phyloP scores from a whole-genome alignment of 2,329 filamentous ascomycete species.

The Podosphaera aphanis region DNA sequence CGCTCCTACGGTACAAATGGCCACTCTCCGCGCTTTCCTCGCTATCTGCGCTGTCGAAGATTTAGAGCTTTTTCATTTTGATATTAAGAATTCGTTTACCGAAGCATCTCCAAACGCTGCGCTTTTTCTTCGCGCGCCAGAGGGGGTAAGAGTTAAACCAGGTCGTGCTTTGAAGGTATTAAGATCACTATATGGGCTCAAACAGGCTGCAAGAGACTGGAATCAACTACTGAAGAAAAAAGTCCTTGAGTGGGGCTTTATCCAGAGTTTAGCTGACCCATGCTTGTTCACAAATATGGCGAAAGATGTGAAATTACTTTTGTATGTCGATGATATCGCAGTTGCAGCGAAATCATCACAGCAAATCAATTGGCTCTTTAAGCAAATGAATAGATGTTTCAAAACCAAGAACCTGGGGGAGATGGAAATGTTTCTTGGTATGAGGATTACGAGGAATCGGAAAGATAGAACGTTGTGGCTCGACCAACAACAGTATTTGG shows the following conservation, averaged over 20 bases:
- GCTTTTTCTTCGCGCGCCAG: too few relatives aligned
- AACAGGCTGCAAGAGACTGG: neutral
- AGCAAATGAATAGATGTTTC: neutral
- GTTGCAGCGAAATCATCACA: neutral
- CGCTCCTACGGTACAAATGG: neutral
- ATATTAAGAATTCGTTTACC: neutral
- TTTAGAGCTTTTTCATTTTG: neutral
- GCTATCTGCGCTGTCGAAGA: neutral
- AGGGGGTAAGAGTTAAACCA: neutral
- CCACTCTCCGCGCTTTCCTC: neutral
- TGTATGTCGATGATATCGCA: neutral
- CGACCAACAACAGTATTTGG: neutral
- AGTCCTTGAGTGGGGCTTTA: neutral
- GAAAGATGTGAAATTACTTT: neutral
- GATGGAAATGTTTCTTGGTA: neutral
- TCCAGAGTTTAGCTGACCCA: neutral
- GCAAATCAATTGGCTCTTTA: neutral
- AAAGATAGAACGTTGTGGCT: neutral
- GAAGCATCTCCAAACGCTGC: neutral
- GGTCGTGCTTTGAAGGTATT: neutral
- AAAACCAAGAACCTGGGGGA: constrained; percentile 1
- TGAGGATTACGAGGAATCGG: neutral
- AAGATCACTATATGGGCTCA: neutral
- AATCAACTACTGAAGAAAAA: neutral
- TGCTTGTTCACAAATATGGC: neutral